Evolutionary conservation across 768 basidiomycete genomes (phyloP), one percentile per base, ranked within the genome.

Genomic region (Rubroboletus pulcherrimus): DNA sequence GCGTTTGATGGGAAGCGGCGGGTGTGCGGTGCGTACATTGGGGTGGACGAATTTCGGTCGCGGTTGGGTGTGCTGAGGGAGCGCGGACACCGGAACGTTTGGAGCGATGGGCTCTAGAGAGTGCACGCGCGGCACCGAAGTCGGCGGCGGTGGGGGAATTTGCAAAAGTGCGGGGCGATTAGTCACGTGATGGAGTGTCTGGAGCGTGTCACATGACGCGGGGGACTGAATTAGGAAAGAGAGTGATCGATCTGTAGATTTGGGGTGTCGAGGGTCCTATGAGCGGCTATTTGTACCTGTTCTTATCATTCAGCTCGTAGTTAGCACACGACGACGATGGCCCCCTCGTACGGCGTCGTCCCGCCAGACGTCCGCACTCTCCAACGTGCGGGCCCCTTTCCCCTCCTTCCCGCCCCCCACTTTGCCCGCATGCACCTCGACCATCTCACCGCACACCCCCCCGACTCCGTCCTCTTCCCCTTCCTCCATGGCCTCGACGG

Each of bases 21-120:
- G 1, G 92, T 99, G 85, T 98, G 96, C 65, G 96, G 96, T 3
- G 97, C 96, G 0, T 99, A 99, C 68, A 82, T 98, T 54, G 91
- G 91, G 0, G 76, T 82, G 12, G 96, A 99, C 68, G 97, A 99
- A 67, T 98, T 87, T 69, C 79, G 80, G 38, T 94, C 93, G 0
- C 86, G 86, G 61, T 75, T 96, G 11, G 78, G 81, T 2, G 86
- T 89, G 12, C 74, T 91, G 7, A 72, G 67, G 34, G 87, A 90
- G 69, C 79, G 54, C 30, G 72, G 74, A 29, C 75, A 75, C 12
- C 77, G 85, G 46, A 80, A 74, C 60, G 73, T 87, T 9, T 88
- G 87, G 87, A 81, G 79, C 57, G 65, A 73, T 4, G 73, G 79
- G 1, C 69, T 88, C 30, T 87, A 0, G 5, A 26, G 3, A 26